These are phyloP conservation scores for Blastosporella zonata DNA, from an alignment of 1,284 basidiomycete genomes.

Conservation along the genomic window DNA sequence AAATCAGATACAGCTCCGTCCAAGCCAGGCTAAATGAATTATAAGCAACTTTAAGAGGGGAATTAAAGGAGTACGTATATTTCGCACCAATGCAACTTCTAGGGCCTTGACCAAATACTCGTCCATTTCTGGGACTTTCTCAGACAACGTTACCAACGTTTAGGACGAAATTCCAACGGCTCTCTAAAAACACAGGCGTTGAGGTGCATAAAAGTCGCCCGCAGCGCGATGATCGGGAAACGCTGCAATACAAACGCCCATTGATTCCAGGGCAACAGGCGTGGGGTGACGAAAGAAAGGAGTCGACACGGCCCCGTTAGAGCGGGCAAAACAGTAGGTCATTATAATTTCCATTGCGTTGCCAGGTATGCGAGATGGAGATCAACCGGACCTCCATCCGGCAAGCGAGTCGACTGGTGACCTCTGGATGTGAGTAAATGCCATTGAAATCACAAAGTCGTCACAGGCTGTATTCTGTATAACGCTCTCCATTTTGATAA, in stretches of 20 bases:
- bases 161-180: conserved; percentile 35
- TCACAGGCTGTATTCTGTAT: conserved; percentile 27
- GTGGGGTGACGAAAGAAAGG: conserved; percentile 27
- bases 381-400: conserved; percentile 15
- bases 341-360: conserved; percentile 28
- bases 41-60: not conserved
- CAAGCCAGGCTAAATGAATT: conserved; percentile 32
- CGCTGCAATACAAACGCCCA: conserved; percentile 23
- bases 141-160: conserved; percentile 10
- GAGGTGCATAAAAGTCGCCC: conserved; percentile 27
- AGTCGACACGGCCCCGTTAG: conserved; percentile 19
- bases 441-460: conserved; percentile 1
- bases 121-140: conserved; percentile 15
- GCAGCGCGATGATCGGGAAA: conserved; percentile 27
- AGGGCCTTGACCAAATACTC: conserved; percentile 30
- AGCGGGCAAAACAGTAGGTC: conserved; percentile 27
- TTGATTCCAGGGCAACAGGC: conserved; percentile 22
- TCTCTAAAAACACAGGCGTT: conserved; percentile 27
- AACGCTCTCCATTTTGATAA: conserved; percentile 27
- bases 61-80: conserved; percentile 3
- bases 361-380: conserved; percentile 18
- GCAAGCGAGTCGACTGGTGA: no score
- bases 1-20: conserved; percentile 36
- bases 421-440: not conserved
- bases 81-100: conserved; percentile 28